Evolutionary conservation across 2,329 filamentous ascomycete genomes (phyloP).

Genomic region (Fusarium proliferatum): DNA sequence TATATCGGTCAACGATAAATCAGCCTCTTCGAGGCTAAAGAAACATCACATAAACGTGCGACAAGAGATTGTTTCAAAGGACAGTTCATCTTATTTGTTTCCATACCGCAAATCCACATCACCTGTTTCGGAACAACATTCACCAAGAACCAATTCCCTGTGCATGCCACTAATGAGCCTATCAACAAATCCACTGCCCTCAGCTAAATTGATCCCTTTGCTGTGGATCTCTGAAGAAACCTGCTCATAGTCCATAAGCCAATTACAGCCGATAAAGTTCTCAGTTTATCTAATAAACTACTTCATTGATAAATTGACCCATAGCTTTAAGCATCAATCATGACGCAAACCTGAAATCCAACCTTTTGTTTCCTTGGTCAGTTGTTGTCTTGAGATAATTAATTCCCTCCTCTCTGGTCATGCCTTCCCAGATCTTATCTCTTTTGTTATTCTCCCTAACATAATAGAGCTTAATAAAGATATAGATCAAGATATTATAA

Average conservation of each 20-base stretch:
- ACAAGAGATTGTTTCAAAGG: no score
- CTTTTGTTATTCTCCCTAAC: background rate
- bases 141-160: background rate
- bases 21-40: background rate
- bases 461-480: background rate
- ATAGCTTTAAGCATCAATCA: background rate
- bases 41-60: no score
- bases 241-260: background rate
- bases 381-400: background rate
- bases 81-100: no score
- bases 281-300: background rate
- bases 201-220: background rate
- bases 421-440: background rate
- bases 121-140: background rate
- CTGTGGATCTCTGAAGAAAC: background rate
- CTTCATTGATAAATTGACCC: fast-evolving
- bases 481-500: background rate
- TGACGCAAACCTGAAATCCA: background rate
- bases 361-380: background rate
- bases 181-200: background rate
- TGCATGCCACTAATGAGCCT: background rate
- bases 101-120: background rate
- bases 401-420: background rate
- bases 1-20: background rate
- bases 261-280: background rate